A percentile compares a stretch with the other conserved stretches of the same genome.
These are phyloP conservation scores for Blastomyces percursus DNA, from an alignment of 2,329 filamentous ascomycete species.

Conservation along the genomic window DNA sequence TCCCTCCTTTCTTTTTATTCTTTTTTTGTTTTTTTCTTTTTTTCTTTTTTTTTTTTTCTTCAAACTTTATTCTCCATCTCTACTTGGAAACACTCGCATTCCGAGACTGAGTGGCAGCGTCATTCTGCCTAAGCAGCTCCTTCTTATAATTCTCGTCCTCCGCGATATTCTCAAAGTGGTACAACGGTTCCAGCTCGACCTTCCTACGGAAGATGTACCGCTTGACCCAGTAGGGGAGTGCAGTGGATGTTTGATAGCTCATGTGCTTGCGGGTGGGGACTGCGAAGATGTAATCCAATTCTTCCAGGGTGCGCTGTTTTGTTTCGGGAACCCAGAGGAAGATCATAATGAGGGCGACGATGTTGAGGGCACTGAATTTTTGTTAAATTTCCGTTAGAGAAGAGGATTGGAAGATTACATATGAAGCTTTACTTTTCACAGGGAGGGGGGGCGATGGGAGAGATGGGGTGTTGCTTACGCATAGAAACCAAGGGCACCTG, in stretches of 20 bases:
- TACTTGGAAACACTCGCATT: background rate
- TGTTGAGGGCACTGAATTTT: slow-evolving; percentile 42
- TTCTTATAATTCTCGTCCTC: slow-evolving; percentile 7
- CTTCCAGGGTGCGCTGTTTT: slow-evolving; percentile 45
- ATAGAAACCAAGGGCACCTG: slow-evolving; percentile 52
- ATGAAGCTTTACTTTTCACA: background rate
- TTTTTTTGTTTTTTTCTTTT: no score
- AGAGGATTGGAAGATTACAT: slow-evolving; percentile 3
- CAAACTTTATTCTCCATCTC: background rate
- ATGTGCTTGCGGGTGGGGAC: slow-evolving; percentile 49
- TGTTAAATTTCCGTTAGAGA: background rate
- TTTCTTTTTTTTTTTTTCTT: no score
- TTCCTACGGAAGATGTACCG: slow-evolving; percentile 45
- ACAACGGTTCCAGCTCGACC: slow-evolving; percentile 40
- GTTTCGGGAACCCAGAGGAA: slow-evolving; percentile 51
- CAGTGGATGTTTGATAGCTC: slow-evolving; percentile 46
- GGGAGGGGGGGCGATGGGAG: slow-evolving; percentile 2
- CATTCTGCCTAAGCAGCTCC: background rate
- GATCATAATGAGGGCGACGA: slow-evolving; percentile 52
- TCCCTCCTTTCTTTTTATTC: no score
- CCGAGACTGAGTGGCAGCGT: background rate
- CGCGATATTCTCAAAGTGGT: slow-evolving; percentile 36
- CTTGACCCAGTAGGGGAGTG: slow-evolving; percentile 51
- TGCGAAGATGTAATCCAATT: slow-evolving; percentile 49
- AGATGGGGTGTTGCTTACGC: slow-evolving; percentile 27